Evolutionary conservation across 306 rosid species (phyloP), one percentile per base, ranked within the genome.

Genomic region (Sindora glabra): DNA sequence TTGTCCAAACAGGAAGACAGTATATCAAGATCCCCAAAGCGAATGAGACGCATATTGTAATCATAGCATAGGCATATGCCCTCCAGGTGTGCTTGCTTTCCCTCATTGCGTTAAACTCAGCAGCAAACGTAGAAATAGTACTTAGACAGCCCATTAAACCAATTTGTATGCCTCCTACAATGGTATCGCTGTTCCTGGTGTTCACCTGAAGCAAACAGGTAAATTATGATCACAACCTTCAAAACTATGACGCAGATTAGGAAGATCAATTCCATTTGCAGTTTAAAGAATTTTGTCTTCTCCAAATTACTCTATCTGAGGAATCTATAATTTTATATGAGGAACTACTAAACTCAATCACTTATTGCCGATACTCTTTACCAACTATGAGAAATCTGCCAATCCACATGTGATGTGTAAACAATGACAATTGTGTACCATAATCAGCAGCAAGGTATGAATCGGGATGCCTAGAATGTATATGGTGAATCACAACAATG

Each of bases 131-230:
- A 11, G 96, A 86, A 5, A 91, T 92, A 8, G 96, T 88, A 69
- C 98, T 91, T 67, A 88, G 68, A 74, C 96, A 88, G 11, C 98
- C 90, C 78, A 83, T 26, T 12, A 87, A 42, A 57, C 96, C 96
- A 38, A 91, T 61, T 49, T 91, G 90, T 41, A 79, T 41, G 59
- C 95, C 95, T 9, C 68, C 26, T 36, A 71, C 75, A 21, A 79
- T 68, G 6, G 78, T 91, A 26, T 88, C 82, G 45, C 86, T 78
- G 21, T 59, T 57, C 74, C 44, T 68, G 19, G 70, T 72, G 29
- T 78, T 78, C 49, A 78, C 87, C 95, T 90, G 87, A 70, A 72
- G 18, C 67, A 54, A 11, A 42, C 32, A 74, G n/a, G 29, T 68
- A 62, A 50, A 61, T 27, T 6, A 6, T 14, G 7, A 21, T 45